phyloP scores from a whole-genome alignment of 768 basidiomycete genomes.

The Tubosaeta brunneosetosa region DNA sequence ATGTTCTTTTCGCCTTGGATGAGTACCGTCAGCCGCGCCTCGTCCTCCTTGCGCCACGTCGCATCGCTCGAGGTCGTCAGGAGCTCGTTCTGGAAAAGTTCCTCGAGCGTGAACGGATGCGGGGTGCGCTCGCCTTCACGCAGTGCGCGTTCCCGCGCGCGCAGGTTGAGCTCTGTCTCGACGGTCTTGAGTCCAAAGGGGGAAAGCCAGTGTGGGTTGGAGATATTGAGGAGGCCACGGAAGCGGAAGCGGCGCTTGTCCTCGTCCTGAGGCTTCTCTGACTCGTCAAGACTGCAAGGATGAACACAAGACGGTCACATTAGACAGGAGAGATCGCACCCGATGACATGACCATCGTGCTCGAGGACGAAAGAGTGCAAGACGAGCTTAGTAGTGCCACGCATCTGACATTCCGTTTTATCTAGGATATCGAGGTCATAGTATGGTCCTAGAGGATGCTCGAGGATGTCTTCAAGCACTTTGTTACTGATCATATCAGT shows the following conservation, averaged over 20 bases:
- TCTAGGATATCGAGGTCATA: slow-evolving; percentile 23
- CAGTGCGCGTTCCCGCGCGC: slow-evolving; percentile 31
- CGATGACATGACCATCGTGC: slow-evolving; percentile 19
- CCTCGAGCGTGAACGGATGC: slow-evolving; percentile 32
- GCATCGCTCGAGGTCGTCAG: slow-evolving; percentile 16
- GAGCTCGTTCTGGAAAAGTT: slow-evolving; percentile 26
- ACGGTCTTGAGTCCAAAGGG: slow-evolving; percentile 38
- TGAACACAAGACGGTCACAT: not conserved
- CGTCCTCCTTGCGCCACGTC: slow-evolving; percentile 10
- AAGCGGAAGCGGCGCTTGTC: slow-evolving; percentile 39
- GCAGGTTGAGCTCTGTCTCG: slow-evolving; percentile 40
- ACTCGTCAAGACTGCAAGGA: slow-evolving; percentile 41
- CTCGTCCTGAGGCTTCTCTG: slow-evolving; percentile 36
- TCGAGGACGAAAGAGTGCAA: slow-evolving; percentile 31
- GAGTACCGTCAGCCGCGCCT: slow-evolving; percentile 33
- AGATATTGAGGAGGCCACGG: slow-evolving; percentile 48
- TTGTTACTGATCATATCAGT: slow-evolving; percentile 15
- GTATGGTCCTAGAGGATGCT: slow-evolving; percentile 29
- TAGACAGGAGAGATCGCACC: slow-evolving; percentile 15
- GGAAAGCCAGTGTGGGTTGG: slow-evolving; percentile 47
- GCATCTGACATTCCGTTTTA: slow-evolving; percentile 15
- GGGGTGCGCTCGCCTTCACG: slow-evolving; percentile 13
- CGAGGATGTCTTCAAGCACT: slow-evolving; percentile 22
- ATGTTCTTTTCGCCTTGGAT: slow-evolving; percentile 40
- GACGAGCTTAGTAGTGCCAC: slow-evolving; percentile 10